Conservation (phyloP, 2,329 filamentous ascomycete species). For the Fusarium albidum region DNA sequence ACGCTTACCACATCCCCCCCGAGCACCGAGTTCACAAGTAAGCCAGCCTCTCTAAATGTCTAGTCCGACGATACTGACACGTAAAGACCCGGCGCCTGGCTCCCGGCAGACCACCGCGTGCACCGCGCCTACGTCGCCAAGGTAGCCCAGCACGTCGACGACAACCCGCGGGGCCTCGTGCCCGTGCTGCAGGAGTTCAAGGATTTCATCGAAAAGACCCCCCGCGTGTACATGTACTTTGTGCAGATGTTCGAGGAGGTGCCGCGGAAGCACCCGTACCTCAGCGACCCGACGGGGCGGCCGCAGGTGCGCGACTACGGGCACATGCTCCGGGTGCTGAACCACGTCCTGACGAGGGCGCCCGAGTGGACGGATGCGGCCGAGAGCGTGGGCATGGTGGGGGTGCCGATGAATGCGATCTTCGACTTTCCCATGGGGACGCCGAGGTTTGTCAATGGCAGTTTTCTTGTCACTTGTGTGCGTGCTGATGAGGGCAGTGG, state of each 20-base stretch:
- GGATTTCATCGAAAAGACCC: constrained; percentile 69
- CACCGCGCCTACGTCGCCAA: constrained; percentile 70
- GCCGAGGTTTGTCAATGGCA: constrained; percentile 46
- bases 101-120: constrained; percentile 68
- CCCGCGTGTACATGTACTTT: constrained; percentile 73
- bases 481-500: constrained; percentile 42
- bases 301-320: constrained; percentile 71
- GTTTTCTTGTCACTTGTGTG: too few species aligned
- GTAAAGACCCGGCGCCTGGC: constrained; percentile 64
- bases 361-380: constrained; percentile 63
- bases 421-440: constrained; percentile 67
- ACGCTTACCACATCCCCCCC: constrained; percentile 60
- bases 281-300: constrained; percentile 66
- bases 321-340: constrained; percentile 72
- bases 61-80: not conserved
- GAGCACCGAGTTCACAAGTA: constrained; percentile 57
- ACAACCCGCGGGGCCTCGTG: constrained; percentile 58
- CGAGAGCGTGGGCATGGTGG: constrained; percentile 60
- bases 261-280: constrained; percentile 67
- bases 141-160: constrained; percentile 63
- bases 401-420: constrained; percentile 61
- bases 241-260: constrained; percentile 74
- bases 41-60: constrained; percentile 26
- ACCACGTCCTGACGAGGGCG: constrained; percentile 62
- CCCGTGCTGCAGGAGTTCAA: constrained; percentile 72